phyloP scores from a whole-genome alignment of 1,284 basidiomycete species.

The Ceratobasidium papillatum region DNA sequence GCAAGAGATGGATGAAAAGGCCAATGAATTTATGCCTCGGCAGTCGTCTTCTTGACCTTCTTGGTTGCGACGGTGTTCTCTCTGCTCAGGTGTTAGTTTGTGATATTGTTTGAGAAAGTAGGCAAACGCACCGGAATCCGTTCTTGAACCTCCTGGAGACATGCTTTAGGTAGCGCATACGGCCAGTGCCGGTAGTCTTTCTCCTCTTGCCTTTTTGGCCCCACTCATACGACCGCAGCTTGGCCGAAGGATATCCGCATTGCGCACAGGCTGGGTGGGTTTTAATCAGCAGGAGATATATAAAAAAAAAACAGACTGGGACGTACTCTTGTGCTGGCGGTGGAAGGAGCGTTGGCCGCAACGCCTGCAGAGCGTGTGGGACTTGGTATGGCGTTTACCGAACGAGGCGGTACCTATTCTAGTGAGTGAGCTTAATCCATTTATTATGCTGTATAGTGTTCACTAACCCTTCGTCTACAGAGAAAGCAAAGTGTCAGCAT shows the following conservation, averaged over 20 bases:
- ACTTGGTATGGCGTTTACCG: slow-evolving; percentile 98
- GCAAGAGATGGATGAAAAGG: background rate
- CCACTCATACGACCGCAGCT: slow-evolving; percentile 97
- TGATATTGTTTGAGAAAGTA: slow-evolving; percentile 21
- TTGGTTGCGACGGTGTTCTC: slow-evolving; percentile 74
- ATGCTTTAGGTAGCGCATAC: slow-evolving; percentile 94
- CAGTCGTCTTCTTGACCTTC: slow-evolving; percentile 55
- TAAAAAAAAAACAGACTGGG: background rate
- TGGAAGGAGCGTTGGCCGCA: slow-evolving; percentile 95
- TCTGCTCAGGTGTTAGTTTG: slow-evolving; percentile 55
- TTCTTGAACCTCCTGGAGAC: slow-evolving; percentile 97
- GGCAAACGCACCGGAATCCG: slow-evolving; percentile 75
- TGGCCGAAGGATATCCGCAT: slow-evolving; percentile 96
- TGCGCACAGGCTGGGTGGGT: slow-evolving; percentile 79
- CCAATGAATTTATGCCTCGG: slow-evolving; percentile 20
- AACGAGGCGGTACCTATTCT: slow-evolving; percentile 87
- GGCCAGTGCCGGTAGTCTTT: slow-evolving; percentile 97
- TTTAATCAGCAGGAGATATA: background rate
- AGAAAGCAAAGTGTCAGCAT: slow-evolving; percentile 54
- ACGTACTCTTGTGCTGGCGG: slow-evolving; percentile 95
- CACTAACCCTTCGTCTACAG: slow-evolving; percentile 74
- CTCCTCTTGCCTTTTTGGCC: slow-evolving; percentile 98
- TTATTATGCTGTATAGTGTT: slow-evolving; percentile 28
- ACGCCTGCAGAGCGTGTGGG: slow-evolving; percentile 96
- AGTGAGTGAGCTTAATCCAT: slow-evolving; percentile 47